Evolutionary conservation across 371 early-diverging fungal species (phyloP), one percentile per base, ranked within the genome.

Genomic region (Mortierella sp.): DNA sequence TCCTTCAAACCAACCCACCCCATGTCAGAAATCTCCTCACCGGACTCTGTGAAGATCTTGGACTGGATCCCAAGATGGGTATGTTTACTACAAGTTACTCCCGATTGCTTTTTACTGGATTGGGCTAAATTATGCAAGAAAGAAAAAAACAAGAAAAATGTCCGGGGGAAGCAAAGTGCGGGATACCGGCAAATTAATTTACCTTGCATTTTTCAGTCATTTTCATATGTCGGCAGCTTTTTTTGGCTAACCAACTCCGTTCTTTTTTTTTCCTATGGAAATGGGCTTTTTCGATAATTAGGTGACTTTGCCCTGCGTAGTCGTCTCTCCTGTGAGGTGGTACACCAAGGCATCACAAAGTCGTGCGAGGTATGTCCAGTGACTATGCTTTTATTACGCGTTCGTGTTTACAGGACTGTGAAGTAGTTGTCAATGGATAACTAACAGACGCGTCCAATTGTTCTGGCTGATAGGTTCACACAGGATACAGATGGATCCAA

Each of bases 401-500:
- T 61, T 7, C 10, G 8, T 6, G 34, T 0, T 34, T 9, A 10
- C 3, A 8, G 39, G 19, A 19, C 16, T 22, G 6, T 37, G 14
- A 55, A 11, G 8, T 7, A 14, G 16, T 19, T 7, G 8, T 34
- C 8, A 9, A 34, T 31, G 19, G 34, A 19, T 6, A 29, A 13
- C 19, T 31, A 55, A 14, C 0, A 16, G 4, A 16, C 31, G 58
- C 24, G 26, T 52, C 10, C 14, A 29, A 8, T 37, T n/a, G 39
- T 6, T 2, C 39, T 63, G 45, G 22, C 47, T 67, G 22, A 29
- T 52, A 81, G 82, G 74, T 40, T 4, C 84, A 83, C 55, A 69
- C 79, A n/a, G 79, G 69, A 43, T 83, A 79, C 63, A 76, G 84
- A 24, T 83, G 79, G 79, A 53, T 69, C 5, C 84, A 83, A 22